Conservation (phyloP, 1,139 yeast species). For the Geotrichum aggregatum region DNA sequence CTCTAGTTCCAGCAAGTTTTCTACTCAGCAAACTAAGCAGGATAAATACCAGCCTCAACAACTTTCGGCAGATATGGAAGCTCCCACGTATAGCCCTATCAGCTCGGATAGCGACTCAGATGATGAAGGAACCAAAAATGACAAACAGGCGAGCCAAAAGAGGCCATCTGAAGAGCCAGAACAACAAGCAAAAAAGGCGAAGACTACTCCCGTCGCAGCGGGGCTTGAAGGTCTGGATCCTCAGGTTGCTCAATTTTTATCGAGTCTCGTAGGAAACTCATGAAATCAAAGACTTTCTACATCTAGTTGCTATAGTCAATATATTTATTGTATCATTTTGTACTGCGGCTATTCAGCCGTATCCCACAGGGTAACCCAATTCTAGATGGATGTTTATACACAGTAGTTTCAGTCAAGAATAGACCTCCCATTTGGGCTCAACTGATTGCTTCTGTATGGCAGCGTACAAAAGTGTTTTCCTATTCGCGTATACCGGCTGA, state of each 20-base stretch:
- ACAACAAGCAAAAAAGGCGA: conserved; percentile 19
- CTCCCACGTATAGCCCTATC: conserved; percentile 42
- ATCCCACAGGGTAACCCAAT: not conserved
- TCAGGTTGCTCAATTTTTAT: conserved; percentile 33
- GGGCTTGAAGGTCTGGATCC: conserved; percentile 35
- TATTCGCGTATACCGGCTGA: no score
- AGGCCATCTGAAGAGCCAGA: conserved; percentile 21
- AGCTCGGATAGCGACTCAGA: conserved; percentile 30
- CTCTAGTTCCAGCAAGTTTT: conserved; percentile 1
- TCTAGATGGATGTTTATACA: no score
- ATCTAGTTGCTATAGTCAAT: not conserved
- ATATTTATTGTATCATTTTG: no score
- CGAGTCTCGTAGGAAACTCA: conserved; percentile 24
- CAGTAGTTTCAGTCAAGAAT: no score
- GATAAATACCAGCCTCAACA: conserved; percentile 22
- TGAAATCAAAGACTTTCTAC: no score
- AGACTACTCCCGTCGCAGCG: conserved; percentile 18
- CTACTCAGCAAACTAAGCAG: conserved; percentile 15
- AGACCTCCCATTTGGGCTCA: no score
- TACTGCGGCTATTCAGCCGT: not conserved
- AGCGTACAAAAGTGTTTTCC: no score
- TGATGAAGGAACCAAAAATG: conserved; percentile 32
- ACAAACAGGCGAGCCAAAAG: not conserved
- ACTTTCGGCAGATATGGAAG: conserved; percentile 33
- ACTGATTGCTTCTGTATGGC: no score